Conservation (phyloP, 257 asterid genomes). For the Nicotiana undulata region DNA sequence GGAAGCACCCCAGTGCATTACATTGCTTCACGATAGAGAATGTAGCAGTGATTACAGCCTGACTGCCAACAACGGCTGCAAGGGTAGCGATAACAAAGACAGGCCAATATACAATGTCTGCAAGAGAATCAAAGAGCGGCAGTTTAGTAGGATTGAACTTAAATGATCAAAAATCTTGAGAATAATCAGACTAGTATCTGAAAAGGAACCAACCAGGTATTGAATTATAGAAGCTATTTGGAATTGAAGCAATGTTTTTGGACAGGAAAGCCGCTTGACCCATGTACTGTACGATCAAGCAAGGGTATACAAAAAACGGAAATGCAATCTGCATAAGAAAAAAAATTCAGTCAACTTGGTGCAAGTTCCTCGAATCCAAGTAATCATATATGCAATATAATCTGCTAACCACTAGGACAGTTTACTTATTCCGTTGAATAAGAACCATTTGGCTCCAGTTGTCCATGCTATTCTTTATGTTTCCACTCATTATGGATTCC, state of each 20-base stretch:
- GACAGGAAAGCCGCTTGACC: conserved; percentile 98
- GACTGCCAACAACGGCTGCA: conserved; percentile 58
- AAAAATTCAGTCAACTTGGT: conserved; percentile 7
- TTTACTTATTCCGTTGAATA: background rate
- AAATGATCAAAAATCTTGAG: background rate
- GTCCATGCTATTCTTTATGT: background rate
- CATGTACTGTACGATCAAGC: conserved; percentile 86
- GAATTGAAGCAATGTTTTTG: conserved; percentile 46
- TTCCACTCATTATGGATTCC: background rate
- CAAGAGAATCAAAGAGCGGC: conserved; percentile 10
- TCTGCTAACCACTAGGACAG: conserved; percentile 1
- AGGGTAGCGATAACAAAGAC: conserved; percentile 51
- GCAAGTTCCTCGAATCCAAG: background rate
- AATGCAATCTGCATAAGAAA: conserved; percentile 63
- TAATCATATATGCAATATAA: background rate
- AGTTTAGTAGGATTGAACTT: background rate
- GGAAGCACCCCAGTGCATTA: conserved; percentile 59
- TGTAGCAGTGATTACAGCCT: conserved; percentile 58
- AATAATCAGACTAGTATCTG: background rate
- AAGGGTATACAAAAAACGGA: conserved; percentile 66
- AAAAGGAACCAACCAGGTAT: conserved; percentile 60
- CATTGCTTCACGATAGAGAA: conserved; percentile 66
- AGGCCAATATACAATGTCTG: conserved; percentile 54
- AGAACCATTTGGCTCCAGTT: background rate
- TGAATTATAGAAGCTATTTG: conserved; percentile 66